A percentile compares a stretch with the other conserved stretches of the same genome.
These are phyloP conservation scores for Trichodelitschia bisporula DNA, from an alignment of 495 filamentous ascomycete genomes.

Conservation along the genomic window DNA sequence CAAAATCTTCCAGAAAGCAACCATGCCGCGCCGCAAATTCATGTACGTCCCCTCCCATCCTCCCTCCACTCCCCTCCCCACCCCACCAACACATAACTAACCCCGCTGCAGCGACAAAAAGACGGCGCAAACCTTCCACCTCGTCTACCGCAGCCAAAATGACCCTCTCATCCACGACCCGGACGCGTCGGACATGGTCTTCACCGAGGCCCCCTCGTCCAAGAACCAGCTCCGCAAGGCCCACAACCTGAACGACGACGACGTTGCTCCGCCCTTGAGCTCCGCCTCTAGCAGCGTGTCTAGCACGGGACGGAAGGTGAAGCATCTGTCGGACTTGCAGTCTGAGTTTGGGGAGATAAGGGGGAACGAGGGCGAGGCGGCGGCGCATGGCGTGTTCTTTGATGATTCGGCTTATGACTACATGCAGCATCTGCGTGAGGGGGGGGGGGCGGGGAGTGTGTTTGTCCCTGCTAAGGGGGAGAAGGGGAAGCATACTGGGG, in stretches of 20 bases:
- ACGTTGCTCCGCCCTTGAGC: conserved; percentile 5
- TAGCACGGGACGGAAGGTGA: conserved; percentile 20
- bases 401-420: conserved; percentile 90
- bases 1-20: no score
- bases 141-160: conserved; percentile 90
- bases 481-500: conserved; percentile 35
- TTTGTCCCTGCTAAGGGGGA: conserved; percentile 55
- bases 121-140: conserved; percentile 67
- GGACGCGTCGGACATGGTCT: conserved; percentile 55
- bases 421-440: conserved; percentile 95
- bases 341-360: conserved; percentile 56
- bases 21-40: conserved; percentile 78
- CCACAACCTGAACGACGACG: conserved; percentile 16
- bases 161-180: conserved; percentile 85
- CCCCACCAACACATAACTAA: conserved; percentile 2
- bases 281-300: conserved; percentile 12
- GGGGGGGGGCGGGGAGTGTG: conserved; percentile 30
- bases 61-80: neutral
- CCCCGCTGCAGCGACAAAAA: conserved; percentile 56
- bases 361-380: conserved; percentile 86
- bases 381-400: conserved; percentile 73
- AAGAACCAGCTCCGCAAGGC: conserved; percentile 5
- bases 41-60: conserved; percentile 50
- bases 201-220: conserved; percentile 22
- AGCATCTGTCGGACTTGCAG: conserved; percentile 46